A percentile compares a stretch with the other conserved stretches of the same genome.
These are phyloP conservation scores for Helichrysum umbraculigerum DNA, from an alignment of 129 eudicot species.

Conservation along the genomic window DNA sequence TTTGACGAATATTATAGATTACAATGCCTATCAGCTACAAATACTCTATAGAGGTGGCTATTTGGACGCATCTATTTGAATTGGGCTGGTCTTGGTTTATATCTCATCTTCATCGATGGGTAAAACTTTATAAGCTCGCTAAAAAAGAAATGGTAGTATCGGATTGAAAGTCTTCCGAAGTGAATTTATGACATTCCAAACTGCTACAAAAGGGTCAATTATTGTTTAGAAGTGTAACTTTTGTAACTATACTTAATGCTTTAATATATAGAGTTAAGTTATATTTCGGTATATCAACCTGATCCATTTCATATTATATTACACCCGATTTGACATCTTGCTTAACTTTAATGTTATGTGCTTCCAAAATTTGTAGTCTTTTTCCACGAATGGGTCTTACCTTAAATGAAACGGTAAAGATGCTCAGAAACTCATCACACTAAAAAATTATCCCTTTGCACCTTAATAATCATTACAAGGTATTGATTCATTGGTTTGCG, in stretches of 20 bases:
- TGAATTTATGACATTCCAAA: neutral
- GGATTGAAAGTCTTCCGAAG: neutral
- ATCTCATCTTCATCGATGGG: neutral
- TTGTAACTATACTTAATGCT: neutral
- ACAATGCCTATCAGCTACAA: conserved; percentile 8
- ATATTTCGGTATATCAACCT: neutral
- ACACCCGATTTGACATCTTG: neutral
- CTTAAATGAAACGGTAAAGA: too few species aligned
- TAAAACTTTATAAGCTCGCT: neutral
- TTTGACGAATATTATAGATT: neutral
- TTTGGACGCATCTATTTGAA: neutral
- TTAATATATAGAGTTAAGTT: neutral
- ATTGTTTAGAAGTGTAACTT: neutral
- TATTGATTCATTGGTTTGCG: neutral
- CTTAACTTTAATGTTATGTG: neutral
- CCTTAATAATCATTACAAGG: neutral
- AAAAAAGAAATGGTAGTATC: neutral
- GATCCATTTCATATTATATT: neutral
- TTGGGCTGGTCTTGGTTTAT: neutral
- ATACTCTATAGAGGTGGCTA: neutral
- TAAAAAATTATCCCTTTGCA: neutral
- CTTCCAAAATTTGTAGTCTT: too few species aligned
- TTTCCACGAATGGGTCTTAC: too few species aligned
- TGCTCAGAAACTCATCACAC: neutral
- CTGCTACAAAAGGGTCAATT: neutral